Conservation (phyloP, 805 yeast genomes). For the Pichia eremophila region DNA sequence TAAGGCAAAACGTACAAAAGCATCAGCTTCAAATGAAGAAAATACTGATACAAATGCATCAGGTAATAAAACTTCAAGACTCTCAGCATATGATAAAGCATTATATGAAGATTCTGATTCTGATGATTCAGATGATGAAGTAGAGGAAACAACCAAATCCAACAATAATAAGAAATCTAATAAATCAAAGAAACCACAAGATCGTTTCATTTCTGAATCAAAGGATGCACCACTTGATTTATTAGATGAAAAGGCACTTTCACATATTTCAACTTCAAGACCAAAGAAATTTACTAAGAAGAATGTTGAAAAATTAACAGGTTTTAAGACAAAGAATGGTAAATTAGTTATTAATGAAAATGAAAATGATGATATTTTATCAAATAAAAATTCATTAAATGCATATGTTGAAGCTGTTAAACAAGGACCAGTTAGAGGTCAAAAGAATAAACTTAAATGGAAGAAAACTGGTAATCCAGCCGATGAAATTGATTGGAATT, state of each 20-base stretch:
- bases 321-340: slow-evolving; percentile 52
- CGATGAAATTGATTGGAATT: slow-evolving; percentile 35
- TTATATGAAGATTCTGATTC: slow-evolving; percentile 68
- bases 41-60: slow-evolving; percentile 15
- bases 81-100: slow-evolving; percentile 90
- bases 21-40: slow-evolving; percentile 10
- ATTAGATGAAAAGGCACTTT: slow-evolving; percentile 72
- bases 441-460: slow-evolving; percentile 81
- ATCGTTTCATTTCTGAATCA: slow-evolving; percentile 68
- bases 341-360: slow-evolving; percentile 56
- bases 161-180: slow-evolving; percentile 11
- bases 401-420: slow-evolving; percentile 92
- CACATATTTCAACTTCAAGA: slow-evolving; percentile 81
- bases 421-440: slow-evolving; percentile 91
- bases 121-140: slow-evolving; percentile 41
- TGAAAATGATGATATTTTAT: slow-evolving; percentile 38
- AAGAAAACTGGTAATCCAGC: slow-evolving; percentile 41
- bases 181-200: slow-evolving; percentile 20
- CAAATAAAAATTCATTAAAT: slow-evolving; percentile 53
- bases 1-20: slow-evolving; percentile 28
- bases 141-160: slow-evolving; percentile 13
- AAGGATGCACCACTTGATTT: slow-evolving; percentile 76
- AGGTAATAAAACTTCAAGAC: slow-evolving; percentile 23
- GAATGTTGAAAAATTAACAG: slow-evolving; percentile 29
- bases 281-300: slow-evolving; percentile 53